Conservation (phyloP, 2,329 filamentous ascomycete genomes). For the Teratosphaeria destructans region DNA sequence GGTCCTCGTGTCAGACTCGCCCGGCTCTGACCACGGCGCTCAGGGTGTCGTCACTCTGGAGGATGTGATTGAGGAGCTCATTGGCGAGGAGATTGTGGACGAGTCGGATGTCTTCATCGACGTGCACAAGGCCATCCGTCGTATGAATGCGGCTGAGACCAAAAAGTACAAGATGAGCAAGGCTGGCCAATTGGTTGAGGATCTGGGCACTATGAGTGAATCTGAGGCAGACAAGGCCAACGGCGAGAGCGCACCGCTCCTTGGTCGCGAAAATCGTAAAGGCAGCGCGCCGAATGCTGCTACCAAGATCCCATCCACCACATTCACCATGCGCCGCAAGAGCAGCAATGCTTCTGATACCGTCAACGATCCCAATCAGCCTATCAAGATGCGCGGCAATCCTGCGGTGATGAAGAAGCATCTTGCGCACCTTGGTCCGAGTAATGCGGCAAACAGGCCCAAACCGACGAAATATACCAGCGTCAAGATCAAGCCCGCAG, state of each 20-base stretch:
- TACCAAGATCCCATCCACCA: slow-evolving; percentile 18
- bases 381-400: slow-evolving; percentile 37
- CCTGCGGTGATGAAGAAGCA: slow-evolving; percentile 49
- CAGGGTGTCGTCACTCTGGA: slow-evolving; percentile 91
- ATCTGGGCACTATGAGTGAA: slow-evolving; percentile 8
- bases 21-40: slow-evolving; percentile 83
- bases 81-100: slow-evolving; percentile 99
- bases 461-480: slow-evolving; percentile 50
- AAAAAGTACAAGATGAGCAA: slow-evolving; percentile 30
- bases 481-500: slow-evolving; percentile 56
- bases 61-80: slow-evolving; percentile 96
- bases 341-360: slow-evolving; percentile 32
- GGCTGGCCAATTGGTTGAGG: slow-evolving; percentile 3
- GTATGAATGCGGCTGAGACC: slow-evolving; percentile 74
- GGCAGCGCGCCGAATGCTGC: slow-evolving; percentile 28
- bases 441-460: slow-evolving; percentile 51
- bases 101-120: slow-evolving; percentile 98
- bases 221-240: slow-evolving; percentile 11
- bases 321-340: slow-evolving; percentile 35
- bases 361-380: slow-evolving; percentile 13
- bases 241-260: slow-evolving; percentile 20
- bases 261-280: slow-evolving; percentile 15
- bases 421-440: slow-evolving; percentile 53
- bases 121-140: slow-evolving; percentile 93
- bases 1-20: slow-evolving; percentile 85